Evolutionary conservation across 495 filamentous ascomycete species (phyloP).

Genomic region (Aspergillus conjunctus): DNA sequence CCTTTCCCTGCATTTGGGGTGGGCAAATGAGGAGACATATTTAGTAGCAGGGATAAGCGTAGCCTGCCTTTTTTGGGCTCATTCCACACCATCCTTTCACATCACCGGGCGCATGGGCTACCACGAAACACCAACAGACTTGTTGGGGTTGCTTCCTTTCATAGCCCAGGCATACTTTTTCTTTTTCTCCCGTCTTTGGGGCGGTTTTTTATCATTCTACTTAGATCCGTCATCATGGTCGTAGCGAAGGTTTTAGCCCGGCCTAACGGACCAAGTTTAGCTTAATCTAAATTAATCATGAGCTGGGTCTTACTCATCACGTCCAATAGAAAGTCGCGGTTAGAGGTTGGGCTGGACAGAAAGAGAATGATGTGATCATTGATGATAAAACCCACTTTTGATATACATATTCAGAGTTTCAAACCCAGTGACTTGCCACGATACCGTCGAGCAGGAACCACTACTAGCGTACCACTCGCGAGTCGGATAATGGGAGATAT

Average conservation of each 20-base stretch:
- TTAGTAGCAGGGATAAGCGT: neutral
- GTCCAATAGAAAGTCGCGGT: neutral
- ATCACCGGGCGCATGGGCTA: constrained; percentile 20
- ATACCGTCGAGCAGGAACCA: constrained; percentile 12
- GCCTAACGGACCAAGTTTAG: neutral
- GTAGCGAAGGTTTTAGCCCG: neutral
- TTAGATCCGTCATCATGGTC: neutral
- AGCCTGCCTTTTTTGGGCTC: neutral
- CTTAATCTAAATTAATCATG: constrained; percentile 15
- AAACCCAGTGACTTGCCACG: constrained; percentile 4
- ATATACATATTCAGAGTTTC: constrained; percentile 2
- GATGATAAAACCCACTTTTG: constrained; percentile 1
- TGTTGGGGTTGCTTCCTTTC: constrained; percentile 7
- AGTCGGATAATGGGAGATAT: constrained; percentile 4
- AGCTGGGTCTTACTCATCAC: constrained; percentile 4
- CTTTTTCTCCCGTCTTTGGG: constrained; percentile 11
- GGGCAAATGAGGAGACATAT: neutral
- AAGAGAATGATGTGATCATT: constrained; percentile 22
- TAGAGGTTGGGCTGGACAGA: constrained; percentile 2
- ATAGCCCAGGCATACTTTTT: neutral
- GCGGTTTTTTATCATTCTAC: too few species aligned
- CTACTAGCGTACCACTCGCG: constrained; percentile 4
- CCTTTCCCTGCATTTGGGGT: neutral
- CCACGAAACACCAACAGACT: neutral
- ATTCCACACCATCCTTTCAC: constrained; percentile 11